These are phyloP conservation scores for Ustilago hordei DNA, from an alignment of 1,284 basidiomycete genomes.

Conservation along the genomic window DNA sequence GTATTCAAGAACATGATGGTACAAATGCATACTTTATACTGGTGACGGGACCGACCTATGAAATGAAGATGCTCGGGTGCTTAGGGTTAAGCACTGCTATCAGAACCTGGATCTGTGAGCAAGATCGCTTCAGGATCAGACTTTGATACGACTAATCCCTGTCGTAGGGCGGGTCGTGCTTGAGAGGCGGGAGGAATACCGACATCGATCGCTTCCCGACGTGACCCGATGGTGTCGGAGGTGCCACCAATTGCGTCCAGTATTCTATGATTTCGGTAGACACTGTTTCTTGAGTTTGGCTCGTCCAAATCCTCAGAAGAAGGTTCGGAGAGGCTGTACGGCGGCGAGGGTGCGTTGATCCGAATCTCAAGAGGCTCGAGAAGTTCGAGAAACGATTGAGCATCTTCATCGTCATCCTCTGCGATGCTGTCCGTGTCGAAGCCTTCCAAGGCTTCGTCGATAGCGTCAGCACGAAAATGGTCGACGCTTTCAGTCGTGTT, in stretches of 20 bases:
- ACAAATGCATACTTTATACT: background rate
- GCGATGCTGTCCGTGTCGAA: conserved; percentile 14
- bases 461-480: background rate
- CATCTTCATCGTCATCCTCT: conserved; percentile 32
- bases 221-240: background rate
- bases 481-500: background rate
- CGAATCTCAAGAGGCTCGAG: conserved; percentile 19
- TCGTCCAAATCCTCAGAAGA: conserved; percentile 14
- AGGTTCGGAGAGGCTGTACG: conserved; percentile 8
- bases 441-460: background rate
- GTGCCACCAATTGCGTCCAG: conserved; percentile 20
- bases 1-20: background rate
- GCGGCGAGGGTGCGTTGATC: background rate
- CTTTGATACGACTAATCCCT: conserved; percentile 12
- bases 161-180: background rate
- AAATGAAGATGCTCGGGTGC: background rate
- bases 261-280: conserved; percentile 13
- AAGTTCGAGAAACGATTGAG: conserved; percentile 32
- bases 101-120: conserved; percentile 16
- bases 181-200: background rate
- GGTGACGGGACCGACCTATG: background rate
- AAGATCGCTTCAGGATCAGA: conserved; percentile 22
- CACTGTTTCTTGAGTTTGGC: background rate
- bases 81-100: conserved; percentile 11
- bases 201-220: background rate